These are phyloP conservation scores for Xylaria cubensis DNA, from an alignment of 495 filamentous ascomycete genomes.

Conservation along the genomic window DNA sequence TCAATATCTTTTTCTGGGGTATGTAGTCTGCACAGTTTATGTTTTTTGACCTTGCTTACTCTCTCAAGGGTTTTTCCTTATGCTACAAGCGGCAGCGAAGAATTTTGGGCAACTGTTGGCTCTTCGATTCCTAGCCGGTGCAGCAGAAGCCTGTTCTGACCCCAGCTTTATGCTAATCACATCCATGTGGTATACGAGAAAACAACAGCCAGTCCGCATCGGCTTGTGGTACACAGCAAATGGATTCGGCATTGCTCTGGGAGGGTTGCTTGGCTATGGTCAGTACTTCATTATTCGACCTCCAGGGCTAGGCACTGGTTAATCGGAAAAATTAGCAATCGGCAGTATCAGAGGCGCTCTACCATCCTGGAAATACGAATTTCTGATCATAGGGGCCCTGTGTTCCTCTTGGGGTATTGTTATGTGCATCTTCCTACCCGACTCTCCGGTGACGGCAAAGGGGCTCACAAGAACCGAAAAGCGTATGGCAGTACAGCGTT, in stretches of 20 bases:
- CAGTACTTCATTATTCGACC: constrained; percentile 16
- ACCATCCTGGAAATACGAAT: constrained; percentile 64
- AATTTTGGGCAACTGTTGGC: constrained; percentile 61
- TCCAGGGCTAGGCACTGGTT: not conserved
- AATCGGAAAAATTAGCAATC: constrained; percentile 37
- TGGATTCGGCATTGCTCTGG: constrained; percentile 63
- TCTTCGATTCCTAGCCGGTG: constrained; percentile 62
- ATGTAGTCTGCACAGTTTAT: constrained; percentile 20
- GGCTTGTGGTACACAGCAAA: constrained; percentile 67
- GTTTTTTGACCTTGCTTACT: not conserved
- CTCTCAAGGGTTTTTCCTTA: constrained; percentile 47
- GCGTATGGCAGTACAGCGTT: constrained; percentile 28
- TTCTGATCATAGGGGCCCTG: constrained; percentile 55
- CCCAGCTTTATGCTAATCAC: constrained; percentile 53
- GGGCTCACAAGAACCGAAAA: constrained; percentile 52
- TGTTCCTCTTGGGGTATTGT: constrained; percentile 59
- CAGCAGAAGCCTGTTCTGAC: constrained; percentile 60
- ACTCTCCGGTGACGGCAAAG: constrained; percentile 55
- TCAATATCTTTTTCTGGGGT: constrained; percentile 68
- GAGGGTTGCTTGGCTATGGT: constrained; percentile 66
- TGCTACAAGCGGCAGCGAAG: constrained; percentile 61
- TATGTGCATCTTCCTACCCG: constrained; percentile 62
- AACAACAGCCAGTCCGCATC: constrained; percentile 65
- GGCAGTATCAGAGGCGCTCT: constrained; percentile 60
- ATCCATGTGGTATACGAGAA: constrained; percentile 58